Evolutionary conservation across 768 basidiomycete genomes (phyloP).

Genomic region (Phlebiopsis flavidoalba): DNA sequence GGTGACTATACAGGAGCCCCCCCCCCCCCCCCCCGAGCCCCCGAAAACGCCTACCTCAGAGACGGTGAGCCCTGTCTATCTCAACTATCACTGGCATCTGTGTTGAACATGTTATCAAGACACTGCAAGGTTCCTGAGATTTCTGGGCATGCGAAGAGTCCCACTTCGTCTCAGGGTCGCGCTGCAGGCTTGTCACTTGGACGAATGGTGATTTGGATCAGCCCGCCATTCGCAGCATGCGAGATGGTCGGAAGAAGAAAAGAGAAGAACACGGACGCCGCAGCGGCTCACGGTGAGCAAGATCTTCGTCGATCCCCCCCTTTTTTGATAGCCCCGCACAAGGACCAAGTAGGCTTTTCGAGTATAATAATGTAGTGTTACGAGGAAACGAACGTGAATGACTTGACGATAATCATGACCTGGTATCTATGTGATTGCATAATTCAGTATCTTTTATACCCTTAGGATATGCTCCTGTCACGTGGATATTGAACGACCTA

Average conservation of each 20-base stretch:
- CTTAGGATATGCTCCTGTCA: background rate
- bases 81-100: no score
- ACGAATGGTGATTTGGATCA: constrained; percentile 79
- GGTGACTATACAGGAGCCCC: constrained; percentile 14
- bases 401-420: constrained; percentile 8
- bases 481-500: background rate
- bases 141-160: constrained; percentile 26
- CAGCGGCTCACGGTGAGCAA: constrained; percentile 65
- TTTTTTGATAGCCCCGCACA: no score
- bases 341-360: constrained; percentile 26
- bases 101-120: constrained; percentile 26
- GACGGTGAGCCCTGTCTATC: constrained; percentile 11
- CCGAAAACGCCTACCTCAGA: constrained; percentile 13
- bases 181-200: constrained; percentile 52
- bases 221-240: constrained; percentile 78
- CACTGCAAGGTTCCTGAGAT: constrained; percentile 30
- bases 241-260: constrained; percentile 59
- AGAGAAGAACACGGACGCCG: constrained; percentile 44
- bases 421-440: background rate
- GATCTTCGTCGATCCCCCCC: constrained; percentile 79
- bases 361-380: constrained; percentile 14
- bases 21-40: no score
- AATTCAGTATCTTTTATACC: constrained; percentile 2
- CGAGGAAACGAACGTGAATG: constrained; percentile 6
- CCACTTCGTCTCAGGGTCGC: constrained; percentile 34